Evolutionary conservation across 2,329 filamentous ascomycete species (phyloP), one percentile per base, ranked within the genome.

Genomic region (Phaeoacremonium minimum): DNA sequence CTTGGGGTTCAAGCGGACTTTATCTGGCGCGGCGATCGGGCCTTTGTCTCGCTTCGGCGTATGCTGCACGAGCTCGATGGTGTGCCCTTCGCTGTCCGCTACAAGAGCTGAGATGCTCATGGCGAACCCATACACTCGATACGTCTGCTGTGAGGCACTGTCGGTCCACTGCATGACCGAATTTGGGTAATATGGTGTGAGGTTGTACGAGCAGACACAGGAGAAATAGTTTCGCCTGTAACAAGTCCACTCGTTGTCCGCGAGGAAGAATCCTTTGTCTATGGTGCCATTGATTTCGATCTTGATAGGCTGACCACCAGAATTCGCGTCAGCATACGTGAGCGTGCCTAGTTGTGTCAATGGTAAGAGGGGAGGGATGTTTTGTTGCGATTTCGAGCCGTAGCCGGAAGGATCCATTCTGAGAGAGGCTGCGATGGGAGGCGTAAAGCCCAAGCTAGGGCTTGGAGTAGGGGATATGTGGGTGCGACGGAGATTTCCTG

Each of bases 181-280:
- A n/a, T 57, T 63, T 2, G 64, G 60, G 35, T 63, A 66, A 40
- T 68, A 63, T 2, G 85, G 85, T 28, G 71, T 69, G 16, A 95
- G 65, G 11, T 74, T 75, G 60, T 83, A 95, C 4, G 84, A 87
- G 57, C 87, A 91, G 35, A 83, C 78, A 36, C 93, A 88, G 0
- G 86, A 83, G 56, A 95, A 93, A 61, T 95, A 95, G 57, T 95
- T 95, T 30, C 90, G 76, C 20, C 89, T 75, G 56, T 95, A 95
- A 63, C 89, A 95, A 0, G 89, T 95, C 88, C 88, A 95, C 49
- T 90, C 87, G 14, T 77, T 73, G 37, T 94, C 89, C 4, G 75
- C 75, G 22, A 81, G 67, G 56, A 95, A 95, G 63, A 95, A 94
- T 0, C 89, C 89, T 51, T 95, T 94, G 57, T 94, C 87, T 41